phyloP scores from a whole-genome alignment of 768 basidiomycete genomes.

The Tylopilus vinaceipallidus region DNA sequence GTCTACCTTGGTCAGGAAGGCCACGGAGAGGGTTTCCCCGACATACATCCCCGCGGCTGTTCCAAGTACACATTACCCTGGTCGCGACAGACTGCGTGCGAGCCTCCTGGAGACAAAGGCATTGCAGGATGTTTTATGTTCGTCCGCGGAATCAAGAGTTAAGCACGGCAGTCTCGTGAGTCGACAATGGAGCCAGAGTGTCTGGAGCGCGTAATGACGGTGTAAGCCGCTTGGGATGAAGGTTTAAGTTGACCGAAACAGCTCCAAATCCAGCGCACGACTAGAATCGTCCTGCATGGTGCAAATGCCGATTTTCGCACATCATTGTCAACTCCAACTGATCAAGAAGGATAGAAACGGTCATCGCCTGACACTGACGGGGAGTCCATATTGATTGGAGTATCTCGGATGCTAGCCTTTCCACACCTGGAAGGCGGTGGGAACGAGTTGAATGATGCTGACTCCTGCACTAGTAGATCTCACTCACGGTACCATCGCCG shows the following conservation, averaged over 20 bases:
- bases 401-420: too few relatives aligned
- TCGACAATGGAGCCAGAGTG: not conserved
- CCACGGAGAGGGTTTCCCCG: not conserved
- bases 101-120: slow-evolving; percentile 2
- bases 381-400: not conserved
- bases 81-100: not conserved
- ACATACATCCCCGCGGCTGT: not conserved
- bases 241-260: not conserved
- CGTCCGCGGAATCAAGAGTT: slow-evolving; percentile 18
- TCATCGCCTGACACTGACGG: not conserved
- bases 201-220: not conserved
- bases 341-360: not conserved
- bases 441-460: too few relatives aligned
- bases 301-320: not conserved
- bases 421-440: too few relatives aligned
- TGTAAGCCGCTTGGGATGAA: not conserved
- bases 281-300: not conserved
- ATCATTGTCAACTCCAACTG: not conserved
- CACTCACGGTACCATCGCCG: too few relatives aligned
- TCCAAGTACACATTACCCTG: not conserved
- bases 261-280: not conserved
- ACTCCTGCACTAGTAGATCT: too few relatives aligned
- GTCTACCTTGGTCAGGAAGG: not conserved
- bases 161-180: not conserved
- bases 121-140: not conserved